phyloP scores from a whole-genome alignment of 2,329 filamentous ascomycete genomes.

The Fusarium foetens region DNA sequence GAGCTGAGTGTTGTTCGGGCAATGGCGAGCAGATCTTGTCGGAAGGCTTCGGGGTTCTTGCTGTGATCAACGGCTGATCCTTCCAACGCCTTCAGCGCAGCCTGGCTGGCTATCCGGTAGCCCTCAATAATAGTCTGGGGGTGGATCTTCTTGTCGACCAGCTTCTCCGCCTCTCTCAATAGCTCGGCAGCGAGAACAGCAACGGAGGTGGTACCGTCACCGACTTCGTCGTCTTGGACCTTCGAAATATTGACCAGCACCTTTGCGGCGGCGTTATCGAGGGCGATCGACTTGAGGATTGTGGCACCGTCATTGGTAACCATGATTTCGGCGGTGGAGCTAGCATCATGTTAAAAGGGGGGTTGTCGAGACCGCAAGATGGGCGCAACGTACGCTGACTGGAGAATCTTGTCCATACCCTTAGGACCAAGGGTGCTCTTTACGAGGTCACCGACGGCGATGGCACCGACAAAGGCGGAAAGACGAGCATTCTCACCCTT shows the following conservation, averaged over 20 bases:
- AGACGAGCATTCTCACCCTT: conserved; percentile 99
- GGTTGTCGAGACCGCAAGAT: conserved; percentile 20
- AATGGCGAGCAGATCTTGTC: conserved; percentile 88
- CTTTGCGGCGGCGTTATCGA: conserved; percentile 98
- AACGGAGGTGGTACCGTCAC: conserved; percentile 98
- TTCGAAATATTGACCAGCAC: conserved; percentile 99
- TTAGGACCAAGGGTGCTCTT: conserved; percentile 98
- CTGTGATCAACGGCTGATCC: conserved; percentile 90
- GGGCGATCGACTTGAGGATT: conserved; percentile 96
- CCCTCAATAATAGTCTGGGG: conserved; percentile 99
- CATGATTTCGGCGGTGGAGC: conserved; percentile 95
- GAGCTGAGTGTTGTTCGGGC: conserved; percentile 96
- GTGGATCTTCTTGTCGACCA: conserved; percentile 98
- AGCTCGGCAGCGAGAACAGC: conserved; percentile 95
- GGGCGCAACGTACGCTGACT: conserved; percentile 79
- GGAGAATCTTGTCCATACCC: conserved; percentile 98
- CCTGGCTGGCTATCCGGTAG: conserved; percentile 94
- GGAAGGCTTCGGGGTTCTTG: conserved; percentile 83
- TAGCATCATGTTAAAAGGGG: conserved; percentile 51
- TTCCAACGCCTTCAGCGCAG: conserved; percentile 85
- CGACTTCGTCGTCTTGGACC: conserved; percentile 98
- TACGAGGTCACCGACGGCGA: conserved; percentile 95
- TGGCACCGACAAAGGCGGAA: conserved; percentile 97
- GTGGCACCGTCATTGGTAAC: conserved; percentile 99
- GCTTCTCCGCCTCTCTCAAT: conserved; percentile 93